These are phyloP conservation scores for Ogataea chonburiensis DNA, from an alignment of 805 yeast species.

Conservation along the genomic window DNA sequence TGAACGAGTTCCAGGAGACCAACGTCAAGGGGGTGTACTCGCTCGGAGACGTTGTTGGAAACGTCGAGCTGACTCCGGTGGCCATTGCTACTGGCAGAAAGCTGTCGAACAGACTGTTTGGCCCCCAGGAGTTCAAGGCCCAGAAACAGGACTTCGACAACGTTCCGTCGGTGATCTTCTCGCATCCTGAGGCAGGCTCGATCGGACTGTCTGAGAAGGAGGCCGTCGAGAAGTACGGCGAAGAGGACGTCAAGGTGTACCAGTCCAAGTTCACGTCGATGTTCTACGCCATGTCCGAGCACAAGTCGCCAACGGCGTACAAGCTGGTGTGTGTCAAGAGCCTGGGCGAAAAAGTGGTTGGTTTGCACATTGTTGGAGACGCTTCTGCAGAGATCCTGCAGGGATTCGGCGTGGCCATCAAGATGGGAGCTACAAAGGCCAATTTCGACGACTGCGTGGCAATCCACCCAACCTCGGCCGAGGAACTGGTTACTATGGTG, in stretches of 20 bases:
- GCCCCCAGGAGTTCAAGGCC: conserved; percentile 63
- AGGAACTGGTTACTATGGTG: conserved; percentile 87
- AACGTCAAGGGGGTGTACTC: conserved; percentile 70
- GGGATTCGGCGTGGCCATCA: conserved; percentile 97
- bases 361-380: conserved; percentile 92
- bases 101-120: conserved; percentile 87
- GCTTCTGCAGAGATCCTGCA: conserved; percentile 88
- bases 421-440: conserved; percentile 98
- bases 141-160: conserved; percentile 83
- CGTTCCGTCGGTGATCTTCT: conserved; percentile 94
- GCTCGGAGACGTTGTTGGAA: conserved; percentile 92
- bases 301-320: conserved; percentile 85
- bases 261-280: conserved; percentile 81
- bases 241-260: conserved; percentile 77
- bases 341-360: conserved; percentile 87
- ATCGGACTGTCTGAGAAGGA: conserved; percentile 81
- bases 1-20: conserved; percentile 87
- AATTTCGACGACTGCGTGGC: conserved; percentile 97
- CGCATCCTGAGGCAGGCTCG: conserved; percentile 97
- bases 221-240: conserved; percentile 78
- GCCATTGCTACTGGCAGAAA: conserved; percentile 98
- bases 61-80: conserved; percentile 93
- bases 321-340: conserved; percentile 73
- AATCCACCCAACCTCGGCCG: conserved; percentile 98
- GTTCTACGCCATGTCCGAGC: conserved; percentile 85